Base-by-base conservation (phyloP, 169 alveolate genomes). In the Eimeria falciformis region DNA sequence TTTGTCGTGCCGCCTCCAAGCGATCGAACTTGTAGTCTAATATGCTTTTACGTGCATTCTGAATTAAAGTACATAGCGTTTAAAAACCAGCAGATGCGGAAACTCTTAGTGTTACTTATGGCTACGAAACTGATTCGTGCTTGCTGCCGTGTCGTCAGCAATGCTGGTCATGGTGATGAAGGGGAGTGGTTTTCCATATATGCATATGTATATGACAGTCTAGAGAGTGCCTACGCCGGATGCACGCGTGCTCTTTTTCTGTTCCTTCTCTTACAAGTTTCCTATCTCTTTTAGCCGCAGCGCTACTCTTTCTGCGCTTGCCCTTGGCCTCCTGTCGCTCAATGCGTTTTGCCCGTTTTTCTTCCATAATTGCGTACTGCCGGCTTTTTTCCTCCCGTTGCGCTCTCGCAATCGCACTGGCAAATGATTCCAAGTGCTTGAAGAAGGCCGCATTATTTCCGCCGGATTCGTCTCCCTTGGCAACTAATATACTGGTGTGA, bases 41-140 rank as follows among this genome's bases (percentile, higher is more conserved):
- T 18, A 81, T 53, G 62, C 77, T 81, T 75, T 81, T 81, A 25
- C 90, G 90, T 37, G 90, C 27, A 5, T 40, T 65, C 90, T 81
- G 77, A 40, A 18, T 40, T 23, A 21, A 79, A 37, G n/a, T 21
- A 53, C 65, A 53, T 21, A 53, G 65, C 0, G 40, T 33, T 33
- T 33, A 33, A 2, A 2, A 33, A 2, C 40, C 40, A 33, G 40
- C 40, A 2, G 40, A 33, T 33, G 40, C 0, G 40, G 40, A 33
- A 33, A 2, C 40, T 0, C 40, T 33, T 33, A 33, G 40, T 2
- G 2, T 33, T 33, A 33, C 2, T 33, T 2, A 33, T 33, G 40
- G 40, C 4, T 33, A 33, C 40, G 40, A 33, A 33, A 33, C 40
- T 33, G 40, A 33, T 33, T 33, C 4, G 40, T 33, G 40, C 40